Base-by-base conservation (phyloP, 257 asterid species). In the Petunia secreta region DNA sequence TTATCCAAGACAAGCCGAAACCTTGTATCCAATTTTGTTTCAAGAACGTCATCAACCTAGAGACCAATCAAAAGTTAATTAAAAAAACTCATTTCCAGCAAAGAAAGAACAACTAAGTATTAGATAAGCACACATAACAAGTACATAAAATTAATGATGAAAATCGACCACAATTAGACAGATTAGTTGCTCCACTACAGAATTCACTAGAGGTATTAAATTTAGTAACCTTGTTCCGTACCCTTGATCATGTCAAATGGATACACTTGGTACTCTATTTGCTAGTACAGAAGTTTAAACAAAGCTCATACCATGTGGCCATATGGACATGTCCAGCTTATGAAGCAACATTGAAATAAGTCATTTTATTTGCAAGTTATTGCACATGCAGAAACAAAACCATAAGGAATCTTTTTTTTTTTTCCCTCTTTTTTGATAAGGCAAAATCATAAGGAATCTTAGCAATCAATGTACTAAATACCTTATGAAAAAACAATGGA, bases 31-130 rank as follows among this genome's bases (percentile, higher is more conserved):
- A 96, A 77, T 86, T 91, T 96, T 50, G 99, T 88, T 46, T 96
- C 99, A 80, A 96, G 97, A 83, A 94, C 79, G 85, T 96, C 98
- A 80, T 96, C 98, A 79, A 89, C 98, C 99, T 95, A 90, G 74
- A 83, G 81, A 85, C 55, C 83, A 85, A 48, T 38, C 66, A 83
- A 71, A 63, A 16, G 40, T 44, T 44, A 11, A 41, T 68, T 44
- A 5, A 44, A 16, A 16, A 57, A 16, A 43, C 9, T 16, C 44
- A 7, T 68, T 68, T 69, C 41, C 16, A 46, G 58, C 40, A 46
- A 69, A 50, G 50, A 46, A 46, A 46, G 53, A 46, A 46, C 53
- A 46, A n/a, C n/a, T 9, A 46, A 46, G 53, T n/a, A n/a, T 46
- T 46, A 46, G 53, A 46, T 46, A 46, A 46, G 53, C 53, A 46